Base-by-base conservation (phyloP, 208 protist genomes). In the Leptomonas pyrrhocoris region DNA sequence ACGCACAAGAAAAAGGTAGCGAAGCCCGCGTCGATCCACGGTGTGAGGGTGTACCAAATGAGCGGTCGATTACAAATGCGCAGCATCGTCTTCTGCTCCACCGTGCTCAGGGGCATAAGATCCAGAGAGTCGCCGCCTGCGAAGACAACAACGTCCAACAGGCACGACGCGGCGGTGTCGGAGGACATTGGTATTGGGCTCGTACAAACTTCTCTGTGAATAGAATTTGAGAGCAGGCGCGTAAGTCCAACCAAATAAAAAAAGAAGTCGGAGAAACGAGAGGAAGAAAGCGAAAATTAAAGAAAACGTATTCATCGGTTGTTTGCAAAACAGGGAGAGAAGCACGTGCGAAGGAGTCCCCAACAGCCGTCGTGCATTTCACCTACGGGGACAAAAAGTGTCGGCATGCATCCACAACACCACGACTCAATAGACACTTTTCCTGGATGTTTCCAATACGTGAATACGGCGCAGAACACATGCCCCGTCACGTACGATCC, bases 101-200 rank as follows among this genome's bases (percentile, higher is more conserved):
- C 80, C 27, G 73, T 61, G 53, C 74, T 86, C 18, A 90, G 76
- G n/a, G 88, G 88, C 62, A 65, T 83, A 30, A 93, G 45, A 30
- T 80, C 72, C 5, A 68, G 54, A 2, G 84, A 83, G 56, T 63
- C 76, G n/a, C 86, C 88, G 34, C 88, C 81, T 13, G 88, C 86
- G 60, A 96, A 86, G n/a, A 96, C 80, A 34, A 96, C 85, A 30
- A 96, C 68, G 80, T 94, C 91, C 43, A 93, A 76, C 31, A 94
- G 72, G 49, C 78, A 79, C 6, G 68, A 62, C 56, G 70, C 70
- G 15, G 77, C 67, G 12, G 43, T 75, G 38, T 80, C 68, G 34
- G 59, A 43, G 1, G 68, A 66, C 66, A 73, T 70, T n/a, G 49
- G 2, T 13, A 1, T 11, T 38, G 2, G 11, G 46, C 31, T 49